Base-by-base conservation (phyloP, 73 alveolate species). In the Paramecium octaurelia region DNA sequence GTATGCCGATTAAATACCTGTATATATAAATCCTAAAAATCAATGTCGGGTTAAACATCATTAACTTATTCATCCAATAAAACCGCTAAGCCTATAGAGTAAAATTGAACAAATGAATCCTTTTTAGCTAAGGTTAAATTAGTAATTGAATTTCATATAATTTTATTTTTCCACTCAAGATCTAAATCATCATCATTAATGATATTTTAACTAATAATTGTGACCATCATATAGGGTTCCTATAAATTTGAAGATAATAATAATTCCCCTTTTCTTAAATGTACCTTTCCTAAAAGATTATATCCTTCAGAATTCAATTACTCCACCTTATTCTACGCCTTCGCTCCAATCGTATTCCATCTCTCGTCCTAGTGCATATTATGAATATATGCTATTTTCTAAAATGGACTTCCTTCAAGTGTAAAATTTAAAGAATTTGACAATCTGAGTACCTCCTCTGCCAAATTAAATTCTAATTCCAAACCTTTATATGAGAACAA, bases 371-470 rank as follows among this genome's bases (percentile, higher is more conserved):
- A 27, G 31, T 27, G 0, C 0, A 27, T 27, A 27, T 27, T 27
- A 1, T 27, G 31, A 1, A 27, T 0, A 1, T 27, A 27, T 27
- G 0, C 1, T 27, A 27, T 1, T 27, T 27, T 27, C 1, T 1
- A 27, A 27, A 27, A 27, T 27, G 31, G 31, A 0, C 31, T 27
- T 27, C 1, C 31, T 1, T 27, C 31, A 88, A 75, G 86, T n/a
- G n/a, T n/a, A n/a, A n/a, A n/a, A n/a, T n/a, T n/a, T n/a, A n/a
- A n/a, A n/a, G n/a, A n/a, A n/a, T 96, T 96, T 16, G 96, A 98
- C 29, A 97, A 92, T 14, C 98, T 98, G 0, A 97, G 93, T 31
- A 97, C 98, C 95, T 97, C 98, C 50, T 97, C 98, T 38, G 98
- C 99, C 99, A 70, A 94, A 69, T 57, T 93, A 92, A 96, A 75